Conservation (phyloP, 2,329 filamentous ascomycete species). For the Herpotrichia juniperi region DNA sequence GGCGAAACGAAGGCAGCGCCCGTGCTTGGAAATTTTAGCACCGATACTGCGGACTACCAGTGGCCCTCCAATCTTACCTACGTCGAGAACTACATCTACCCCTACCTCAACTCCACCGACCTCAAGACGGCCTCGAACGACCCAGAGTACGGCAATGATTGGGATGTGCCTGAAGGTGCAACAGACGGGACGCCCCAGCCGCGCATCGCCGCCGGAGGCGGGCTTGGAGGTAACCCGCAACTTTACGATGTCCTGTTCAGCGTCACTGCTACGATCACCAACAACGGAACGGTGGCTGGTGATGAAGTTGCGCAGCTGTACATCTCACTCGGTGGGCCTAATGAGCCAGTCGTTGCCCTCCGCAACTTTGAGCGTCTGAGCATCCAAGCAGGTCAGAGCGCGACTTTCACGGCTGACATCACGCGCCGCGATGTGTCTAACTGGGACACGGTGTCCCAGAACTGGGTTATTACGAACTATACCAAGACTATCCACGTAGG, state of each 20-base stretch:
- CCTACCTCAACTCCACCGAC: slow-evolving; percentile 70
- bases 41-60: slow-evolving; percentile 67
- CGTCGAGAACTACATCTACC: slow-evolving; percentile 69
- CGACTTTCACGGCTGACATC: slow-evolving; percentile 70
- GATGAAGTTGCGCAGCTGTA: slow-evolving; percentile 80
- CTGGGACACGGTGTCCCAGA: slow-evolving; percentile 80
- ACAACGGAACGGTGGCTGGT: slow-evolving; percentile 69
- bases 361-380: slow-evolving; percentile 81
- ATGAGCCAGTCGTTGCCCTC: slow-evolving; percentile 70
- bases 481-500: slow-evolving; percentile 67
- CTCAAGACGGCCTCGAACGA: slow-evolving; percentile 64
- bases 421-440: slow-evolving; percentile 84
- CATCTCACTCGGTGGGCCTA: slow-evolving; percentile 77
- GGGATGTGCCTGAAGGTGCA: slow-evolving; percentile 64
- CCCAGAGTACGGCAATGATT: slow-evolving; percentile 64
- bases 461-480: slow-evolving; percentile 74
- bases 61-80: slow-evolving; percentile 67
- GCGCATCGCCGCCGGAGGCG: slow-evolving; percentile 68
- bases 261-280: slow-evolving; percentile 71
- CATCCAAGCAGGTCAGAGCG: slow-evolving; percentile 71
- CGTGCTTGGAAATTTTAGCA: slow-evolving; percentile 68
- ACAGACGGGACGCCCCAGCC: slow-evolving; percentile 64
- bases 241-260: slow-evolving; percentile 74
- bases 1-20: slow-evolving; percentile 70
- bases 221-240: slow-evolving; percentile 63